Conservation (phyloP, 169 alveolate species). For the Ophryocystis elektroscirrha region DNA sequence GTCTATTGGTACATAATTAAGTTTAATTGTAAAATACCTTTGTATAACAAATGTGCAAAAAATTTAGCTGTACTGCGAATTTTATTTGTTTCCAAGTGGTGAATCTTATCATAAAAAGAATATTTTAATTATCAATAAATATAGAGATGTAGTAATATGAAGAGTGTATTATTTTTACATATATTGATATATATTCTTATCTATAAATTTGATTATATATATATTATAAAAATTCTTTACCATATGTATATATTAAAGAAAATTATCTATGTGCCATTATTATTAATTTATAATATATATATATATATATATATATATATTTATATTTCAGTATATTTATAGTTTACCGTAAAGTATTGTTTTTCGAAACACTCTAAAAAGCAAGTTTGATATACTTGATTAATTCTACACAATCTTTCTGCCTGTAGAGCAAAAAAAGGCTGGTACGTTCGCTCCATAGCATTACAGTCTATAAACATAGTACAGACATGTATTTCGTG, state of each 20-base stretch:
- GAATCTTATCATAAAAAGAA: slow-evolving; percentile 36
- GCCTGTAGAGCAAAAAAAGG: slow-evolving; percentile 41
- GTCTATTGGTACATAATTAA: slow-evolving; percentile 12
- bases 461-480: slow-evolving; percentile 91
- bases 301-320: background rate
- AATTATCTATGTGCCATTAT: background rate
- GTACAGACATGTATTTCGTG: slow-evolving; percentile 57
- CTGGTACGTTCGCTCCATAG: slow-evolving; percentile 91
- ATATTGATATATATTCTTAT: no score
- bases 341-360: slow-evolving; percentile 35
- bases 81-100: slow-evolving; percentile 84
- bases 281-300: background rate
- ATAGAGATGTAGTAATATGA: no score
- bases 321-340: background rate
- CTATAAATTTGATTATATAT: no score
- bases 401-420: slow-evolving; percentile 73
- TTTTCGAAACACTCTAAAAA: slow-evolving; percentile 56
- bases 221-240: background rate
- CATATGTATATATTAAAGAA: background rate
- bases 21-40: slow-evolving; percentile 1
- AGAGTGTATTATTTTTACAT: no score
- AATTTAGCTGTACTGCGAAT: slow-evolving; percentile 82
- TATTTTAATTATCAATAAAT: no score
- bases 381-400: slow-evolving; percentile 61
- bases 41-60: slow-evolving; percentile 71